These are phyloP conservation scores for Diutina catenulata DNA, from an alignment of 1,139 yeast genomes.

Conservation along the genomic window DNA sequence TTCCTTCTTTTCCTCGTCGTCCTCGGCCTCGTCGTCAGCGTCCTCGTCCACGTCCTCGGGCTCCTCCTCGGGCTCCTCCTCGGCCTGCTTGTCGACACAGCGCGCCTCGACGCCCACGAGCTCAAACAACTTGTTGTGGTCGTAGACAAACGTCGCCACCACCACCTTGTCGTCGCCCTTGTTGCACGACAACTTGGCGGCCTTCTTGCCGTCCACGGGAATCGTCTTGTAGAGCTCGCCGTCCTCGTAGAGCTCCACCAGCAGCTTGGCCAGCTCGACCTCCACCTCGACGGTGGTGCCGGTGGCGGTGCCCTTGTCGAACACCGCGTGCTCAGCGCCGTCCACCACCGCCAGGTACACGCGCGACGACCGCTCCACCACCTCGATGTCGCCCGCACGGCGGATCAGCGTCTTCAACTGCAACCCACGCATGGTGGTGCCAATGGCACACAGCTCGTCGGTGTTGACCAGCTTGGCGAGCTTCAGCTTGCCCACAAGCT, in stretches of 20 bases:
- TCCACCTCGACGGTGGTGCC: constrained; percentile 18
- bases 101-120: constrained; percentile 29
- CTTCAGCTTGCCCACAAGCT: constrained; percentile 40
- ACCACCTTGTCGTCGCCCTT: constrained; percentile 24
- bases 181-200: constrained; percentile 25
- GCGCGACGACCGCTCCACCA: constrained; percentile 43
- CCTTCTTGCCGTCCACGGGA: constrained; percentile 18
- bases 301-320: constrained; percentile 29
- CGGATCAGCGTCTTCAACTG: constrained; percentile 40
- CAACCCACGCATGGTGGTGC: constrained; percentile 77
- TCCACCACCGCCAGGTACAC: constrained; percentile 28
- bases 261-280: constrained; percentile 21
- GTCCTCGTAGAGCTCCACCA: constrained; percentile 44
- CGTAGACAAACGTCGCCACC: constrained; percentile 33
- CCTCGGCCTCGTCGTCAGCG: constrained; percentile 7
- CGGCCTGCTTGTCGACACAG: neutral
- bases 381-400: constrained; percentile 41
- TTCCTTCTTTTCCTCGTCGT: constrained; percentile 11
- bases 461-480: constrained; percentile 88
- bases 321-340: constrained; percentile 23
- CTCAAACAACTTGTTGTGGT: constrained; percentile 38
- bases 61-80: constrained; percentile 10
- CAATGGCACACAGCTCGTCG: constrained; percentile 89
- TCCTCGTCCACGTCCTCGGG: constrained; percentile 10
- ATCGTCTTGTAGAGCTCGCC: constrained; percentile 34